Evolutionary conservation across 2,329 filamentous ascomycete species (phyloP).

Genomic region (Curvularia hawaiiensis): DNA sequence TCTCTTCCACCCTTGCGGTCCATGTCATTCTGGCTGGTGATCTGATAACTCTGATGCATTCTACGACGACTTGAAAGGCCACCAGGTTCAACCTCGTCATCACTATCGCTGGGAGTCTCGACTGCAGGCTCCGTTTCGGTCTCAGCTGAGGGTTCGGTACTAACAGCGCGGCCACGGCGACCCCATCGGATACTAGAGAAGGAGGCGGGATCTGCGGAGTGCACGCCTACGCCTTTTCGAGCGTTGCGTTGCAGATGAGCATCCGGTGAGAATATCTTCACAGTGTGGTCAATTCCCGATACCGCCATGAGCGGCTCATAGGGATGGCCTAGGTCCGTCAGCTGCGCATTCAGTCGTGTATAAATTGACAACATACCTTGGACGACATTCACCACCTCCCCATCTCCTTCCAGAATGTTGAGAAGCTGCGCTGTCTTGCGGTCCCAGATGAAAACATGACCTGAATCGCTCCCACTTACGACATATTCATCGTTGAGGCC

Average conservation of each 20-base stretch:
- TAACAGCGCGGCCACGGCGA: slow-evolving; percentile 24
- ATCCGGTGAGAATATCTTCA: slow-evolving; percentile 71
- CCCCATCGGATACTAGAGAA: slow-evolving; percentile 49
- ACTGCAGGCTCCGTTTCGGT: slow-evolving; percentile 7
- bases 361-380: slow-evolving; percentile 53
- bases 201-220: slow-evolving; percentile 50
- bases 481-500: slow-evolving; percentile 71
- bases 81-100: slow-evolving; percentile 47
- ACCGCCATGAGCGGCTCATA: slow-evolving; percentile 70
- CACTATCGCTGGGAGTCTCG: slow-evolving; percentile 31
- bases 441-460: slow-evolving; percentile 73
- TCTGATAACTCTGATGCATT: slow-evolving; percentile 65
- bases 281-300: slow-evolving; percentile 69
- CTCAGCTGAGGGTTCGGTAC: slow-evolving; percentile 1
- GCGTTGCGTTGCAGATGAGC: slow-evolving; percentile 62
- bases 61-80: slow-evolving; percentile 63
- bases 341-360: background rate
- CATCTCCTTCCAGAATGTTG: slow-evolving; percentile 69
- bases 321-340: slow-evolving; percentile 59
- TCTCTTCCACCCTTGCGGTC: slow-evolving; percentile 62
- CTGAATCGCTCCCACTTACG: slow-evolving; percentile 69
- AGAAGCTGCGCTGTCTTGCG: slow-evolving; percentile 64
- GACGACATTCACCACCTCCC: slow-evolving; percentile 72
- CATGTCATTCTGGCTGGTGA: slow-evolving; percentile 66
- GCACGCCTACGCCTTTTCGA: slow-evolving; percentile 62